These are phyloP conservation scores for Chimonanthus salicifolius DNA, from an alignment of 164 flowering plant species.

Conservation along the genomic window DNA sequence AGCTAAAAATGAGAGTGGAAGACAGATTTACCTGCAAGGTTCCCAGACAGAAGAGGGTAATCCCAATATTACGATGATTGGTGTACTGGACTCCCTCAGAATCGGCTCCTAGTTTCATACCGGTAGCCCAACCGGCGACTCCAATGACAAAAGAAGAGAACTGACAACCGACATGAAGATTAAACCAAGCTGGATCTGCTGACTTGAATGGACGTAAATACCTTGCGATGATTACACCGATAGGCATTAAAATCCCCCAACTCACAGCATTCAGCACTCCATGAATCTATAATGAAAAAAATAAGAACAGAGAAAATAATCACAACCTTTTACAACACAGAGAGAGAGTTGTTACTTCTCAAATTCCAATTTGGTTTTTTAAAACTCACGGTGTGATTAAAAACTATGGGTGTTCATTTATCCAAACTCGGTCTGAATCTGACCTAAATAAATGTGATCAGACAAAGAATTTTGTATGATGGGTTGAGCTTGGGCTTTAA, in stretches of 20 bases:
- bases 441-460: no score
- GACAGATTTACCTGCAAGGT: conserved; percentile 59
- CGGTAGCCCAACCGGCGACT: conserved; percentile 81
- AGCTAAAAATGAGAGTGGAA: not conserved
- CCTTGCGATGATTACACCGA: conserved; percentile 61
- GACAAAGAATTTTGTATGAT: no score
- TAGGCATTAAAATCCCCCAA: conserved; percentile 80
- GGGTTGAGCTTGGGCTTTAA: no score
- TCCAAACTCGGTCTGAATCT: no score
- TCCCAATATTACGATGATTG: conserved; percentile 63
- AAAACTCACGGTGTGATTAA: no score
- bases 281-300: conserved; percentile 48
- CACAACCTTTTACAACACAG: no score
- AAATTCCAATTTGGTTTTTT: no score
- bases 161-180: conserved; percentile 67
- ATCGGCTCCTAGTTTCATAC: conserved; percentile 65
- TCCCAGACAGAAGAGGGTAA: conserved; percentile 59
- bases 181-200: conserved; percentile 83
- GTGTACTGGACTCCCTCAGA: conserved; percentile 39
- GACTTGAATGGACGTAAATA: conserved; percentile 46
- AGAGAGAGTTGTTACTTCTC: no score
- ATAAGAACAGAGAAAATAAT: not conserved
- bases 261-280: conserved; percentile 73
- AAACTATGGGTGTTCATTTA: no score
- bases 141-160: conserved; percentile 61